phyloP scores from a whole-genome alignment of 179 eudicot species.

The Gypsophila paniculata region DNA sequence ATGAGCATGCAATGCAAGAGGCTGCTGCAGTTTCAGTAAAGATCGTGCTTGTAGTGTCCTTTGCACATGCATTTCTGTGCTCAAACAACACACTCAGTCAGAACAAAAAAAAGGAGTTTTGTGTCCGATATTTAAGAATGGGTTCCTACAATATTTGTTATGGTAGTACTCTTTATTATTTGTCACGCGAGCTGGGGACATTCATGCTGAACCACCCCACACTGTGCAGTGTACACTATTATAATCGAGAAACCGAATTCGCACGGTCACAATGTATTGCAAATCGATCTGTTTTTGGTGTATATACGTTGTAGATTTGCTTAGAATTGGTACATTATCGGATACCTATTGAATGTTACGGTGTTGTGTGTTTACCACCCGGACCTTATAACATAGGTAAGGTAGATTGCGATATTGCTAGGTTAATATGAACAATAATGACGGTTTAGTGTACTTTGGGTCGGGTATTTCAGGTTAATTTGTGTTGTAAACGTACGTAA shows the following conservation, averaged over 20 bases:
- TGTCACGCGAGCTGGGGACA: conserved; percentile 26
- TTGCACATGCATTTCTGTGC: conserved; percentile 22
- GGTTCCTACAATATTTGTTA: conserved; percentile 12
- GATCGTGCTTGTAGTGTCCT: conserved; percentile 21
- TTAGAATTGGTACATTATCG: too few species aligned
- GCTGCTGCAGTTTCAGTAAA: conserved; percentile 19
- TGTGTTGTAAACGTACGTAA: too few species aligned
- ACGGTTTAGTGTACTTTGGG: too few species aligned
- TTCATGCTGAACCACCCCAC: conserved; percentile 1
- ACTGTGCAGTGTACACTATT: too few species aligned
- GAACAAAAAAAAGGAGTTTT: neutral
- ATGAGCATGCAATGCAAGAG: conserved; percentile 12
- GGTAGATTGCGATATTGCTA: too few species aligned
- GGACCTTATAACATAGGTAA: too few species aligned
- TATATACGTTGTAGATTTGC: too few species aligned
- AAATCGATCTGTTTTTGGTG: neutral
- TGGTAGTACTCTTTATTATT: neutral
- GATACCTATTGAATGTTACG: too few species aligned
- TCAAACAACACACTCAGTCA: neutral
- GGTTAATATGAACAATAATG: too few species aligned
- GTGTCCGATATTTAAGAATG: conserved; percentile 3
- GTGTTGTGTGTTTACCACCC: too few species aligned
- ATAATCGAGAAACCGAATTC: neutral
- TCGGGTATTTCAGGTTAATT: too few species aligned
- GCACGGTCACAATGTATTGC: neutral